Evolutionary conservation across 768 basidiomycete species (phyloP), one percentile per base, ranked within the genome.

Genomic region (Crepidotus variabilis): DNA sequence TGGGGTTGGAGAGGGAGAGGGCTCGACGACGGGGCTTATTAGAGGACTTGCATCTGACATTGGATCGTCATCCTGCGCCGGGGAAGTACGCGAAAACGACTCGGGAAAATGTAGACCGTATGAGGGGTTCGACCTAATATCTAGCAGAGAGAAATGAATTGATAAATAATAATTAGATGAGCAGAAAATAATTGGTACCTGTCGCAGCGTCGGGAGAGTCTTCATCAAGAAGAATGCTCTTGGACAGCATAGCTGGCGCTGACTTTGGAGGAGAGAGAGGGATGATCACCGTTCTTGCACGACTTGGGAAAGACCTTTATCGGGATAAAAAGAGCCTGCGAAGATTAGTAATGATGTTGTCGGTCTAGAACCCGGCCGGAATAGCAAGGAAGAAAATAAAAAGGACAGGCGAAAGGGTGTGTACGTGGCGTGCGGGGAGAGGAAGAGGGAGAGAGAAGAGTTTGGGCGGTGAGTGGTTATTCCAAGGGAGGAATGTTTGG

Each of bases 21-120:
- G 24, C 13, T 59, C 55, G 45, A 47, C 56, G 11, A 24, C 51
- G 10, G 57, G 48, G 8, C 43, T 51, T 0, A 20, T 57, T 32
- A 52, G 45, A 8, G 47, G 51, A 13, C 49, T 54, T 13, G 24
- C 50, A 47, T 55, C 60, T 8, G 55, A 51, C 21, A 47, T 36
- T 22, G 14, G 47, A 22, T 55, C 59, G 23, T 51, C 45, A 24
- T 51, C 53, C 7, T 56, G 55, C 28, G 51, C 33, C 11, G 56
- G 54, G 10, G 60, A 55, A 13, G 60, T 64, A 35, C 65, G 57
- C 23, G 61, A 61, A 39, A 64, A 66, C 0, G 65, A 66, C 22
- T 64, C 65, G 1, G 65, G 65, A 55, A 64, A 64, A 45, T 39
- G 39, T 6, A 56, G 49, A 50, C 20, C 3, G 55, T 33, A 9